Evolutionary conservation across 1,284 basidiomycete species (phyloP).

Genomic region (Ceratorhiza oryzae-sativae): DNA sequence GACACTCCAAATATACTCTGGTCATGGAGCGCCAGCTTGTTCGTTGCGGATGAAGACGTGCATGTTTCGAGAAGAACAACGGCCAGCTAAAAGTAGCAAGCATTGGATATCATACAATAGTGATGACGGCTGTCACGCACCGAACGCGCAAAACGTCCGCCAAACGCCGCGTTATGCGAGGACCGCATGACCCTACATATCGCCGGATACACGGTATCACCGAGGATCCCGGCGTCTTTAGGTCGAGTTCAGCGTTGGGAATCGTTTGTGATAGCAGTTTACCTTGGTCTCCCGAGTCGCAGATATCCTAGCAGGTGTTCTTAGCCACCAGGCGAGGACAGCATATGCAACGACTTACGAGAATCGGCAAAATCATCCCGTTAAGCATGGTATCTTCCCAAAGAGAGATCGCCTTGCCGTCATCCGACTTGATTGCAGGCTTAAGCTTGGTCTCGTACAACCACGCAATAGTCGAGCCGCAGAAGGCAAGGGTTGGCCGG

Average conservation of each 20-base stretch:
- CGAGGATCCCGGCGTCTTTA: not conserved
- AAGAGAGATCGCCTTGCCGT: not conserved
- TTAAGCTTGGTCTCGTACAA: constrained; percentile 23
- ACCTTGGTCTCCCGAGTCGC: constrained; percentile 24
- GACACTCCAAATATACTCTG: constrained; percentile 18
- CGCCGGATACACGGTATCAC: constrained; percentile 1
- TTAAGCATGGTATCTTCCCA: constrained; percentile 33
- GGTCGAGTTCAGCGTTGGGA: not conserved
- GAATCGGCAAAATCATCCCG: constrained; percentile 32
- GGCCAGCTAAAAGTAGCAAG: constrained; percentile 1
- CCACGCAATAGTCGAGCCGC: constrained; percentile 5
- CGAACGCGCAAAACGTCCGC: constrained; percentile 32
- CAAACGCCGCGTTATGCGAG: not conserved
- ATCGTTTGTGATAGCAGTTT: not conserved
- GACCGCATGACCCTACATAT: constrained; percentile 35
- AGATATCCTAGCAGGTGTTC: not conserved
- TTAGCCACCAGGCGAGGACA: not conserved
- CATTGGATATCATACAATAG: no score
- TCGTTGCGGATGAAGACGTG: constrained; percentile 7
- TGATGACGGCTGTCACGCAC: not conserved
- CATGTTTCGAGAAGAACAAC: not conserved
- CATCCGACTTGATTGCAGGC: not conserved
- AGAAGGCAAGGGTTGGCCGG: constrained; percentile 21
- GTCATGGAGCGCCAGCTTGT: constrained; percentile 20
- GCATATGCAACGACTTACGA: constrained; percentile 11